Evolutionary conservation across 139 green algal genomes (phyloP).

Genomic region (Nannochloris sp.): DNA sequence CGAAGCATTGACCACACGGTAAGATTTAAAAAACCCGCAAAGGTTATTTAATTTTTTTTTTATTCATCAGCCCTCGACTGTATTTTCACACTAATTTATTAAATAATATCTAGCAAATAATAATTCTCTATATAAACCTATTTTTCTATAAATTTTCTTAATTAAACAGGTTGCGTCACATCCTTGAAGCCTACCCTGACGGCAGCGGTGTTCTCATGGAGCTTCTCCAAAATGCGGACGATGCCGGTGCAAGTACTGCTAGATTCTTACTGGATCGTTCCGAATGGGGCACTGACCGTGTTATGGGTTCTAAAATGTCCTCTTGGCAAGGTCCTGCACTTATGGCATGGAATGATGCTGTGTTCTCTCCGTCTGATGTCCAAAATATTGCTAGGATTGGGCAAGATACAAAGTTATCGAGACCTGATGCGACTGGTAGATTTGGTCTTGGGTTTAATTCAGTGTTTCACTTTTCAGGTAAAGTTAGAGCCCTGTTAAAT

Average conservation of each 20-base stretch:
- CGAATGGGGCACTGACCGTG: neutral
- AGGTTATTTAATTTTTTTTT: conserved; percentile 40
- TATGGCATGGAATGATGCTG: conserved; percentile 56
- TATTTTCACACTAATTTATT: too few species aligned
- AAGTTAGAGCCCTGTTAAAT: neutral
- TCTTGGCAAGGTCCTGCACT: conserved; percentile 67
- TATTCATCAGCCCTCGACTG: too few species aligned
- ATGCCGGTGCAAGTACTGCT: conserved; percentile 51
- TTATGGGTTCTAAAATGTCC: conserved; percentile 1
- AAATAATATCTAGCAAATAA: too few species aligned
- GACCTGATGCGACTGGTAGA: conserved; percentile 45
- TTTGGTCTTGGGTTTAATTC: conserved; percentile 71
- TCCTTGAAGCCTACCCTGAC: conserved; percentile 62
- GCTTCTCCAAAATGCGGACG: conserved; percentile 80
- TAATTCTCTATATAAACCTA: too few species aligned
- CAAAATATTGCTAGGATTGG: conserved; percentile 20
- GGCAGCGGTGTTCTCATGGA: conserved; percentile 66
- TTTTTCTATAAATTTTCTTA: too few species aligned
- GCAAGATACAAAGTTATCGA: conserved; percentile 35
- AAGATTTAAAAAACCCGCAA: conserved; percentile 63
- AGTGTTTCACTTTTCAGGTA: too few species aligned
- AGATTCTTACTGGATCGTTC: conserved; percentile 52
- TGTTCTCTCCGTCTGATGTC: conserved; percentile 63
- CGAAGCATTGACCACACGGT: conserved; percentile 74
- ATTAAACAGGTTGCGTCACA: neutral